Evolutionary conservation across 2,329 filamentous ascomycete genomes (phyloP), one percentile per base, ranked within the genome.

Genomic region (Falciphora oryzae): DNA sequence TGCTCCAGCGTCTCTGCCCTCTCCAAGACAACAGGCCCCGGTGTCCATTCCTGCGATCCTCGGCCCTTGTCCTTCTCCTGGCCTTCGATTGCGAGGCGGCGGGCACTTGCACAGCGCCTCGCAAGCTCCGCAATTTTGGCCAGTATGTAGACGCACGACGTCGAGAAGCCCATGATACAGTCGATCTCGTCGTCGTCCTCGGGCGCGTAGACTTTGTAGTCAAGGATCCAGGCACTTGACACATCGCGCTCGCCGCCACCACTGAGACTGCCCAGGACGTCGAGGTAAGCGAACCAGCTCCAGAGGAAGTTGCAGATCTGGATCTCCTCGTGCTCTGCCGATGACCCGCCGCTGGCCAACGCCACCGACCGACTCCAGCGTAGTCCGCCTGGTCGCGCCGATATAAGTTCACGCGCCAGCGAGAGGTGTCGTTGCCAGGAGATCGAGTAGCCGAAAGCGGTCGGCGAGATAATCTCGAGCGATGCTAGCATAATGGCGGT

Each of bases 401-500:
- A 80, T 70, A 94, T 93, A 69, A 96, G 85, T 70, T 89, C 85
- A 2, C 92, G 85, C 1, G 92, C 91, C 63, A 92, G 85, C 65
- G 86, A 85, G 1, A 96, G 82, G 74, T 96, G 91, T 63, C 84
- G 85, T 72, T 93, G 90, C 92, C 92, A 96, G 1, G 90, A 84
- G 63, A 94, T 90, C 0, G 86, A 82, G n/a, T 91, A 88, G 64
- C 90, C 91, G 71, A 95, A 94, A 0, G 90, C 89, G 65, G 88
- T 89, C 0, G 92, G 92, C 0, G 89, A 92, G 62, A 95, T 88
- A 65, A 95, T 94, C 71, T 95, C 91, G 27, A 95, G 80, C 1
- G 91, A 93, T 0, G 91, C 86, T 59, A 96, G 83, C 89, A 95
- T 93, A 67, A 96, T 93, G 10, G 91, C 89, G 0, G 91, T 92